A percentile compares a stretch with the other conserved stretches of the same genome.
These are phyloP conservation scores for Cladosporium sp. DNA, from an alignment of 2,329 filamentous ascomycete genomes.

Conservation along the genomic window DNA sequence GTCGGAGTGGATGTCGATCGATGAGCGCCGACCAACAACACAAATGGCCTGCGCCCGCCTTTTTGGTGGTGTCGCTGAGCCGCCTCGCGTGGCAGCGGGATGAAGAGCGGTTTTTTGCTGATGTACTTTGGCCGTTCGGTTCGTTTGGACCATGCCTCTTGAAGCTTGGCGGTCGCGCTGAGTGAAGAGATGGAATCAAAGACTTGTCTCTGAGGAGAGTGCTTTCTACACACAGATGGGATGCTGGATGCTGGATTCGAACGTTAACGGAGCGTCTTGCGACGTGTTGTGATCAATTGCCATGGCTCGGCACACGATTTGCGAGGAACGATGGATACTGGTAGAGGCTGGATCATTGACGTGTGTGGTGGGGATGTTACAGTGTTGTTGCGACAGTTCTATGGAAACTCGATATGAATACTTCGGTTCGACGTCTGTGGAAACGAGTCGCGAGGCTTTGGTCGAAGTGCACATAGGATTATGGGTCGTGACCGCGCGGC, in stretches of 20 bases:
- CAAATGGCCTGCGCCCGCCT: constrained; percentile 20
- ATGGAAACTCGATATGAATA: constrained; percentile 14
- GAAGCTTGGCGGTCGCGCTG: constrained; percentile 17
- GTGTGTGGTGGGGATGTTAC: constrained; percentile 4
- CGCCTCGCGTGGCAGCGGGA: constrained; percentile 8
- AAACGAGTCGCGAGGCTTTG: neutral
- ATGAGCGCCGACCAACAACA: constrained; percentile 50
- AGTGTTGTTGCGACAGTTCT: constrained; percentile 17
- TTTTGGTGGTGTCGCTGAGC: neutral
- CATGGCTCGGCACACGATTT: neutral
- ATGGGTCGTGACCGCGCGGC: neutral
- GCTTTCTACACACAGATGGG: constrained; percentile 66
- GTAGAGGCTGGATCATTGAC: constrained; percentile 3
- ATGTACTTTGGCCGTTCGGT: constrained; percentile 82
- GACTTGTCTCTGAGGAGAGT: constrained; percentile 83
- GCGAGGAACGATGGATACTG: neutral
- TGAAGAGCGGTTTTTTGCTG: constrained; percentile 73
- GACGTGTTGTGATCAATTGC: constrained; percentile 1
- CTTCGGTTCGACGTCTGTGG: constrained; percentile 1
- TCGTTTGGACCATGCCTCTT: constrained; percentile 53
- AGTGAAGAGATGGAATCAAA: constrained; percentile 74
- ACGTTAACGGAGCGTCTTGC: neutral
- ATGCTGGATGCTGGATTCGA: neutral
- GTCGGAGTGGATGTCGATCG: constrained; percentile 43
- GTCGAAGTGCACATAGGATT: neutral